Percentiles rank a stretch among this genome's conserved stretches.
Evolutionary conservation across 176 grass and related monocot genomes (phyloP).

Genomic region (Saccharum spontaneum): DNA sequence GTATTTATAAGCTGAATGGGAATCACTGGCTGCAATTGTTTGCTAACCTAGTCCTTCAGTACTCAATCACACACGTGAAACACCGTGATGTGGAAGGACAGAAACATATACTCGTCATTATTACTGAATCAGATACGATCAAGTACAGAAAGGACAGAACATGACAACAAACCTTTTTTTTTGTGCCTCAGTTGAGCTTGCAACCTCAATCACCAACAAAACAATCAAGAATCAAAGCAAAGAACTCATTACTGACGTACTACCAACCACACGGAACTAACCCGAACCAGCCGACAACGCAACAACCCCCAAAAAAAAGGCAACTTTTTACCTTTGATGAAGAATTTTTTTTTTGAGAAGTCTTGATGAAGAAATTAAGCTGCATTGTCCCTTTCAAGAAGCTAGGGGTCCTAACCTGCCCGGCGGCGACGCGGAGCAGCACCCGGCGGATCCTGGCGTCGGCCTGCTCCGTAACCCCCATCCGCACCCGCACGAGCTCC

Average conservation of each 20-base stretch:
- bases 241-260: neutral
- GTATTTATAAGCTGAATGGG: neutral
- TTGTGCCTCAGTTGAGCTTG: neutral
- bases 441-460: constrained; percentile 77
- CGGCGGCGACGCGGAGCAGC: constrained; percentile 63
- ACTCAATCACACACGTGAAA: neutral
- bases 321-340: neutral
- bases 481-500: constrained; percentile 63
- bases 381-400: constrained; percentile 28
- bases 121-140: neutral
- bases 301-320: neutral
- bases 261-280: constrained; percentile 1
- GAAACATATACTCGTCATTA: neutral
- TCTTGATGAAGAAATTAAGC: neutral
- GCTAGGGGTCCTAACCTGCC: constrained; percentile 50
- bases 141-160: neutral
- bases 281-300: neutral
- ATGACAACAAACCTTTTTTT: neutral
- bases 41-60: neutral
- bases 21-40: neutral
- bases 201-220: neutral
- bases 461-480: constrained; percentile 61
- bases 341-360: no score
- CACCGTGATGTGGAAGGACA: neutral
- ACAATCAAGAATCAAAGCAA: neutral